These are phyloP conservation scores for Pseudogymnoascus pannorum DNA, from an alignment of 2,329 filamentous ascomycete genomes.

Conservation along the genomic window DNA sequence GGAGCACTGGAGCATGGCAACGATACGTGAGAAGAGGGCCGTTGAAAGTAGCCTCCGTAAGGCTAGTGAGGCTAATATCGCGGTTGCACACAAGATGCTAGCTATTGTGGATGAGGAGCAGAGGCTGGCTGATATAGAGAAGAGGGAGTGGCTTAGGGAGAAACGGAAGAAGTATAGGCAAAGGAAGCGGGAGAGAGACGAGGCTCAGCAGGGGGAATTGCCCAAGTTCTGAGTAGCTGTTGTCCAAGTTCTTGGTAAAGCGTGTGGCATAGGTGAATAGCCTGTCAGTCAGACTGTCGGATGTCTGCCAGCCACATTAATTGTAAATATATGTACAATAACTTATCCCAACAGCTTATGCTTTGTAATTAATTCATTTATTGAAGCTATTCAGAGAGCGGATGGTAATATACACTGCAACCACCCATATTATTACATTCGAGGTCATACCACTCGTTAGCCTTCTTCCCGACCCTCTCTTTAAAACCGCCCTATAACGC, in stretches of 20 bases:
- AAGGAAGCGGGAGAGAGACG: background rate
- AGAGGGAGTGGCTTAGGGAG: constrained; percentile 21
- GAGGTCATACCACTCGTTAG: background rate
- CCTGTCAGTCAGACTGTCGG: background rate
- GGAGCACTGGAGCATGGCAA: background rate
- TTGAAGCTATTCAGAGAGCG: background rate
- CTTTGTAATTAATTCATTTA: background rate
- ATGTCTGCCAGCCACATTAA: background rate
- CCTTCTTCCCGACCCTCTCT: background rate
- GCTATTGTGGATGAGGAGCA: constrained; percentile 41
- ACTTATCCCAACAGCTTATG: background rate
- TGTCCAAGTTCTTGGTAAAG: background rate
- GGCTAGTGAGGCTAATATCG: constrained; percentile 23
- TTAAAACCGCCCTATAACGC: background rate
- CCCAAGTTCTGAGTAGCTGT: background rate
- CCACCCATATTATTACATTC: background rate
- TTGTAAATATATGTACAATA: background rate
- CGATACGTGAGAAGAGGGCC: constrained; percentile 3
- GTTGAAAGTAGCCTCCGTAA: constrained; percentile 11
- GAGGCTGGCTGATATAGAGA: constrained; percentile 31
- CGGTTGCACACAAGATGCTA: constrained; percentile 36
- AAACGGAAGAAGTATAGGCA: background rate
- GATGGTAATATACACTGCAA: background rate
- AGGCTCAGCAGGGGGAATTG: background rate
- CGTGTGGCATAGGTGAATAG: background rate